Evolutionary conservation across 228 moss, liverwort and hornwort species (phyloP), one percentile per base, ranked within the genome.

Genomic region (Sphagnum fallax): DNA sequence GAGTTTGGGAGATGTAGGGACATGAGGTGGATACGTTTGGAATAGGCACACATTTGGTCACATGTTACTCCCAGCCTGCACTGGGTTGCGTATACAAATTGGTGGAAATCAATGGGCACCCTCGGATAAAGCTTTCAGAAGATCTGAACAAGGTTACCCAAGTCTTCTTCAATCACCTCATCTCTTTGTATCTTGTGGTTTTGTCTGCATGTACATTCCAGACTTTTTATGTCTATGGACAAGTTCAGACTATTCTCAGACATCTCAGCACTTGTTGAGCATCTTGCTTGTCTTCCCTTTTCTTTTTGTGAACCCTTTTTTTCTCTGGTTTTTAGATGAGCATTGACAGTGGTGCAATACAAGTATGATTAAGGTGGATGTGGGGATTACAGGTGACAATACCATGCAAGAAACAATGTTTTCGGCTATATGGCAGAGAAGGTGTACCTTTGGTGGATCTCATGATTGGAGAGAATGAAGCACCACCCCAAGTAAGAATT

Each of bases 1-100:
- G 15, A 9, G 18, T 10, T n/a, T 10, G 13, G 16, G 50, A 6
- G 52, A 49, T 69, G 73, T 81, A 97, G 97, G 93, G 93, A 47
- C 97, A 98, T 75, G 97, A 98, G 76, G 89, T 98, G 75, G 88
- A 98, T 83, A 91, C 93, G n/a, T 98, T 98, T 79, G 97, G 97
- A 63, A 93, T 98, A 66, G 93, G 97, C 68, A 98, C 97, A 48
- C 93, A 98, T 82, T 75, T 98, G 67, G 91, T 98, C 16, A 98
- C 97, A 48, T 98, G 97, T 81, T 93, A 76, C 76, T 79, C 83
- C 50, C 97, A 98, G 75, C 93, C 97, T 65, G 97, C 97, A 50
- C 85, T 98, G 74, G 97, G 97, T 61, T 90, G 93, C 80, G 97
- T 98, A 53, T 98, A 91, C 82, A 98, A 98, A 79, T 75, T 98